phyloP scores from a whole-genome alignment of 441 rosid species.

The Erysimum pusillum region DNA sequence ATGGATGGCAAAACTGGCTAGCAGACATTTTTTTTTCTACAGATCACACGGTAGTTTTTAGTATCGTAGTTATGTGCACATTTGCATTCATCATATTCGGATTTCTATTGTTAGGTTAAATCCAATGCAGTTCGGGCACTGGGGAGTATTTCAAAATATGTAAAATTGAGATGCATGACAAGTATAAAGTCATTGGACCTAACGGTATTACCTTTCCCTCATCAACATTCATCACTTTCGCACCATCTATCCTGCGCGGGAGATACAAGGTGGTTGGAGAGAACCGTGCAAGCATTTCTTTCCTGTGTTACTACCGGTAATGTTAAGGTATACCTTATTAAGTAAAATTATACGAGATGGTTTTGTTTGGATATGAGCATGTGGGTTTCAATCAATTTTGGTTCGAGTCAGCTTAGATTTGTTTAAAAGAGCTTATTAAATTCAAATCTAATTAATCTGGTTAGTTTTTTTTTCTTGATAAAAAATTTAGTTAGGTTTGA shows the following conservation, averaged over 20 bases:
- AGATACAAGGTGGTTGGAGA: conserved; percentile 66
- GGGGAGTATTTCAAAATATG: conserved; percentile 85
- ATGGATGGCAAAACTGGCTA: conserved; percentile 24
- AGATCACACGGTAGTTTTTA: conserved; percentile 9
- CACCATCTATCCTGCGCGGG: conserved; percentile 47
- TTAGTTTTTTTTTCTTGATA: background rate
- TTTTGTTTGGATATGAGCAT: conserved; percentile 4
- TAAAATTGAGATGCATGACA: conserved; percentile 51
- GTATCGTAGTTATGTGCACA: conserved; percentile 24
- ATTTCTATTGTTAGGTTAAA: conserved; percentile 63
- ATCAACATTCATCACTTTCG: conserved; percentile 40
- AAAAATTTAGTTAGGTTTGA: conserved; percentile 10
- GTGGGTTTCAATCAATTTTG: conserved; percentile 25
- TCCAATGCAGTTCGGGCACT: conserved; percentile 98
- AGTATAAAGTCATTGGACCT: conserved; percentile 46
- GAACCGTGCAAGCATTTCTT: conserved; percentile 90
- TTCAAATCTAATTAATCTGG: conserved; percentile 6
- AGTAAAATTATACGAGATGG: conserved; percentile 19
- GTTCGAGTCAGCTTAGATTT: conserved; percentile 10
- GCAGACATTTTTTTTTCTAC: background rate
- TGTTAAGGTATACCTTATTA: conserved; percentile 74
- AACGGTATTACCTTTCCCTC: conserved; percentile 43
- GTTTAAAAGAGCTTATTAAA: conserved; percentile 14
- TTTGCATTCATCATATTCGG: conserved; percentile 25
- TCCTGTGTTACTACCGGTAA: conserved; percentile 95